Percentiles rank a stretch among this genome's conserved stretches.
These are phyloP conservation scores for Vitis hybrid DNA, from an alignment of 177 flowering plant genomes.

Conservation along the genomic window DNA sequence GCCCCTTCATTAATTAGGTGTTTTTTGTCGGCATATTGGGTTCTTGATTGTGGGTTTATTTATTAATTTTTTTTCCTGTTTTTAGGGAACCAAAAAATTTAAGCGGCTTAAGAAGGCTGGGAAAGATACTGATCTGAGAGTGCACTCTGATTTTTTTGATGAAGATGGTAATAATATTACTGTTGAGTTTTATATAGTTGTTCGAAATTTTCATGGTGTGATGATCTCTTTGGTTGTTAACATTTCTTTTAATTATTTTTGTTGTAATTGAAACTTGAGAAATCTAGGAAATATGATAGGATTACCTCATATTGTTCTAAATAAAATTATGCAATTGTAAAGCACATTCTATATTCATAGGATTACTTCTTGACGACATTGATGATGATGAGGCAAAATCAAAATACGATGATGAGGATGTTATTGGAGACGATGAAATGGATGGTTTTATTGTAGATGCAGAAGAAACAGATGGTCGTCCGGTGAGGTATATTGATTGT, in stretches of 20 bases:
- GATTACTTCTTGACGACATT: constrained; percentile 63
- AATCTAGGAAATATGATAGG: too few relatives aligned
- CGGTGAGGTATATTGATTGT: constrained; percentile 46
- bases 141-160: constrained; percentile 58
- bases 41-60: too few relatives aligned
- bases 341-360: too few relatives aligned
- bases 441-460: constrained; percentile 91
- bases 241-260: too few relatives aligned
- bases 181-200: constrained; percentile 48
- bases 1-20: not conserved
- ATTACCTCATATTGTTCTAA: too few relatives aligned
- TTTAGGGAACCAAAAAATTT: constrained; percentile 74
- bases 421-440: constrained; percentile 95
- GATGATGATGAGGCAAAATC: constrained; percentile 72
- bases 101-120: constrained; percentile 88
- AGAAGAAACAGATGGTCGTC: constrained; percentile 76
- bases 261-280: too few relatives aligned
- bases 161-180: constrained; percentile 29
- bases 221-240: constrained; percentile 19
- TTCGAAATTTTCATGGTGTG: constrained; percentile 78
- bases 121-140: constrained; percentile 51
- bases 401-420: constrained; percentile 61
- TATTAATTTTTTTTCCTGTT: not conserved
- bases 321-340: too few relatives aligned
- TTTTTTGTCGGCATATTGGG: too few relatives aligned